Evolutionary conservation across 352 stramenopile genomes (phyloP), one percentile per base, ranked within the genome.

Genomic region (Pythium sukuiense): DNA sequence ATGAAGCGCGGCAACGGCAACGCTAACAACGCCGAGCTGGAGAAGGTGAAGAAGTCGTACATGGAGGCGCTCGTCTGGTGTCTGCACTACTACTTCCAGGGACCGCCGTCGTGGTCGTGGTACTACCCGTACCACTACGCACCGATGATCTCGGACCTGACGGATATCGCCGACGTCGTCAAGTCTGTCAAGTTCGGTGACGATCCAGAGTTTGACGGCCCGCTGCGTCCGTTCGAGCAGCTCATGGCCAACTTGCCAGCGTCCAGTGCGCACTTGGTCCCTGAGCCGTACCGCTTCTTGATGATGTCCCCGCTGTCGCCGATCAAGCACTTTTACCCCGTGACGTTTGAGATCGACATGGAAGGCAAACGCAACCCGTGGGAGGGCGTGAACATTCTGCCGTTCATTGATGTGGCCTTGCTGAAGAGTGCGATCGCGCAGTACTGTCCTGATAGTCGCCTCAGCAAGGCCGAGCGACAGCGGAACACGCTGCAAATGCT

Each of bases 121-220:
- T 99, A 97, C 71, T 99, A 98, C 72, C 97, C 97, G 4, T 99
- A 98, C 72, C 98, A 99, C 77, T 99, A 99, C 72, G 95, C 97
- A 9, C 98, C 97, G 2, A 99, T 99, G 87, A 87, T 98, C 16
- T 99, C 94, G 1, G 98, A 99, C 80, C 83, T 99, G 43, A 97
- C 90, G 0, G 88, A 98, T 64, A 88, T 99, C 30, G 74, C 86
- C 45, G 71, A 80, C 0, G 67, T 93, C 7, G 71, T 84, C 11
- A 61, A 67, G 16, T 68, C 76, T 30, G 79, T 97, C 75, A 86
- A 70, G 14, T 99, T 99, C 72, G 82, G 97, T 29, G 69, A 92
- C 52, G 88, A 94, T 32, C 68, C 71, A 1, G 64, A 60, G 24
- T 65, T 71, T 2, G 66, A 82, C 35, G 86, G 85, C 26, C 98